Conservation (phyloP, 345 rosid species). For the Kandelia obovata region DNA sequence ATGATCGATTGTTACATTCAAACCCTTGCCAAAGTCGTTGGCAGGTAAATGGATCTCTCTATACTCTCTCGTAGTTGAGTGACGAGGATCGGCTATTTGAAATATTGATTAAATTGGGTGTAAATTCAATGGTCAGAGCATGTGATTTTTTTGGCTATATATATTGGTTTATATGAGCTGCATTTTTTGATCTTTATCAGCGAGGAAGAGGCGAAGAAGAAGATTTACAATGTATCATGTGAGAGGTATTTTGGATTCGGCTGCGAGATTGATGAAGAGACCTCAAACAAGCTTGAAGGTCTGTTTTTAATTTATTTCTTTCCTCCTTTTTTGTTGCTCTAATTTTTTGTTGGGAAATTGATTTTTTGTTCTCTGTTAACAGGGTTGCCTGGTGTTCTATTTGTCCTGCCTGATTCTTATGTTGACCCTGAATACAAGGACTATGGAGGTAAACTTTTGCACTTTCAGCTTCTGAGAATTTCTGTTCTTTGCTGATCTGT, state of each 20-base stretch:
- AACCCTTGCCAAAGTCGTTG: slow-evolving; percentile 76
- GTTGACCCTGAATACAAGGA: slow-evolving; percentile 91
- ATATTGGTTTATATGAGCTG: not conserved
- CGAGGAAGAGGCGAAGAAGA: slow-evolving; percentile 89
- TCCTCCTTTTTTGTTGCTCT: not conserved
- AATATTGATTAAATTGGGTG: not conserved
- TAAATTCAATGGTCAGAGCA: not conserved
- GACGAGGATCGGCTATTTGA: no score
- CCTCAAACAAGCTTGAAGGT: slow-evolving; percentile 93
- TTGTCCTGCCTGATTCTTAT: slow-evolving; percentile 92
- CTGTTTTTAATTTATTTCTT: not conserved
- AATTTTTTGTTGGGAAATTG: not conserved
- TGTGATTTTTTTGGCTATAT: not conserved
- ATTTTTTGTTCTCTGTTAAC: slow-evolving; percentile 12
- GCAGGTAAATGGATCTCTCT: slow-evolving; percentile 41
- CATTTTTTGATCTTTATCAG: slow-evolving; percentile 26
- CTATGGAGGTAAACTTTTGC: slow-evolving; percentile 68
- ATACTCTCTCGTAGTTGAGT: no score
- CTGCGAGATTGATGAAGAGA: slow-evolving; percentile 95
- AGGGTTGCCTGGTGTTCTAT: slow-evolving; percentile 91
- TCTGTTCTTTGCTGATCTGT: not conserved
- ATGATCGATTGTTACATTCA: slow-evolving; percentile 86
- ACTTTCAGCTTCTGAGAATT: not conserved
- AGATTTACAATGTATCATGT: slow-evolving; percentile 89
- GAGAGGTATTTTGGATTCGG: slow-evolving; percentile 97